phyloP scores from a whole-genome alignment of 2,329 filamentous ascomycete species.

The Monosporascus sp. region DNA sequence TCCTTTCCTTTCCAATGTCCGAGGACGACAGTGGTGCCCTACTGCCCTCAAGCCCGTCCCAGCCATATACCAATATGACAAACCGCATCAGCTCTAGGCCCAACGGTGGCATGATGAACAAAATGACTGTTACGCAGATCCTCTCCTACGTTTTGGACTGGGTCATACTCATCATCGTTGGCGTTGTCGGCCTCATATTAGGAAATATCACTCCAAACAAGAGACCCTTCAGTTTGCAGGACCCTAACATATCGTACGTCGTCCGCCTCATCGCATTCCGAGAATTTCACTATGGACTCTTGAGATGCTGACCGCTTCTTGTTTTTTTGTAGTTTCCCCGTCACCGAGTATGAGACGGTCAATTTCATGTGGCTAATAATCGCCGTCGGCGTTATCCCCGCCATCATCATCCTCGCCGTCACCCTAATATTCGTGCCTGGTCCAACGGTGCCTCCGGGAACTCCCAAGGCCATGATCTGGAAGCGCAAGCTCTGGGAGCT shows the following conservation, averaged over 20 bases:
- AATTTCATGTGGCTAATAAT: conserved; percentile 59
- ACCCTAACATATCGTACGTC: conserved; percentile 68
- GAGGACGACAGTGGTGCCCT: conserved; percentile 13
- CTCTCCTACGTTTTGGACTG: conserved; percentile 70
- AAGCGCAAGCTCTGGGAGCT: conserved; percentile 85
- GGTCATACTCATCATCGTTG: conserved; percentile 58
- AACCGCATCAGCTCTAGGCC: conserved; percentile 15
- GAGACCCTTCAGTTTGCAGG: conserved; percentile 64
- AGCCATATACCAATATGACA: conserved; percentile 25
- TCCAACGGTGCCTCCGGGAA: conserved; percentile 55
- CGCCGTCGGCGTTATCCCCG: conserved; percentile 59
- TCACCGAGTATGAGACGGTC: conserved; percentile 65
- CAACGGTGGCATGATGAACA: conserved; percentile 13
- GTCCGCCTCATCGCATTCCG: not conserved
- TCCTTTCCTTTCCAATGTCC: conserved; percentile 16
- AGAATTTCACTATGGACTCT: not conserved
- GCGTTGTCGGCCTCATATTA: conserved; percentile 53
- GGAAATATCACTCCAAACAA: conserved; percentile 58
- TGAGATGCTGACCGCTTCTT: conserved; percentile 1
- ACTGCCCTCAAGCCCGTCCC: conserved; percentile 13
- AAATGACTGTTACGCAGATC: conserved; percentile 36
- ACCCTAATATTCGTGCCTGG: conserved; percentile 69
- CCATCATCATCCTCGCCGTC: conserved; percentile 61
- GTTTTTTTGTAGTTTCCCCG: conserved; percentile 57
- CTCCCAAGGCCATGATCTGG: conserved; percentile 63